Percentiles rank a stretch among this genome's conserved stretches.
Conservation (phyloP, 768 basidiomycete species). For the Candolleomyces aberdarensis region DNA sequence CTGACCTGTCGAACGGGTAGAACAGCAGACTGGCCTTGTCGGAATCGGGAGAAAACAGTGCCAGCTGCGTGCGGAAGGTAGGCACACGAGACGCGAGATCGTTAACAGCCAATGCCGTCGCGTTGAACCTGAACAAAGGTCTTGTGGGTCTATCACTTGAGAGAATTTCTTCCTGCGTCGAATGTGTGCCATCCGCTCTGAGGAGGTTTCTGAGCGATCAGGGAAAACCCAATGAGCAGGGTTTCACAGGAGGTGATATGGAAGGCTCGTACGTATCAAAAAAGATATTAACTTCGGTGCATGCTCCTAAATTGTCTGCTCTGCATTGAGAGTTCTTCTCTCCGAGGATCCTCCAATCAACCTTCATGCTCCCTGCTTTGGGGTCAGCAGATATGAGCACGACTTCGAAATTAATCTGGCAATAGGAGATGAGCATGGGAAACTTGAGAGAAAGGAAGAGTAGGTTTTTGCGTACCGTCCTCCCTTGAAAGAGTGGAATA, state of each 20-base stretch:
- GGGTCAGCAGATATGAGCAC: constrained; percentile 21
- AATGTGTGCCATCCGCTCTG: constrained; percentile 1
- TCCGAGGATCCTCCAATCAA: constrained; percentile 20
- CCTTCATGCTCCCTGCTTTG: constrained; percentile 12
- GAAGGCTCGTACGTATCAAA: constrained; percentile 17
- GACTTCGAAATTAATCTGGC: constrained; percentile 12
- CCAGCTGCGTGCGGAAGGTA: constrained; percentile 20
- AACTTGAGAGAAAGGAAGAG: not conserved
- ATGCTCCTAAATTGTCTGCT: constrained; percentile 12
- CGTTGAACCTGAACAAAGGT: constrained; percentile 20
- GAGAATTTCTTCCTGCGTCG: constrained; percentile 5
- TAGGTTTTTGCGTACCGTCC: not conserved
- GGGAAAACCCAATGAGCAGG: not conserved
- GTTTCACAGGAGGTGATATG: not conserved
- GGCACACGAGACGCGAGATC: constrained; percentile 18
- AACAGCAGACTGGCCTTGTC: constrained; percentile 17
- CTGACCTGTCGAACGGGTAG: constrained; percentile 21
- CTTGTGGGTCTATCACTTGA: constrained; percentile 16
- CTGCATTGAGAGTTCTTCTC: constrained; percentile 16
- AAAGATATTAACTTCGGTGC: constrained; percentile 19
- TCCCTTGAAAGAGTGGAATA: not conserved
- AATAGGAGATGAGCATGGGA: not conserved
- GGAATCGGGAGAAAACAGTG: constrained; percentile 19
- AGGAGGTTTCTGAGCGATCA: constrained; percentile 14
- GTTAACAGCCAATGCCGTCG: constrained; percentile 9